Percentiles rank a stretch among this genome's conserved stretches.
These are phyloP conservation scores for Podospora tetraspora DNA, from an alignment of 495 filamentous ascomycete genomes.

Conservation along the genomic window DNA sequence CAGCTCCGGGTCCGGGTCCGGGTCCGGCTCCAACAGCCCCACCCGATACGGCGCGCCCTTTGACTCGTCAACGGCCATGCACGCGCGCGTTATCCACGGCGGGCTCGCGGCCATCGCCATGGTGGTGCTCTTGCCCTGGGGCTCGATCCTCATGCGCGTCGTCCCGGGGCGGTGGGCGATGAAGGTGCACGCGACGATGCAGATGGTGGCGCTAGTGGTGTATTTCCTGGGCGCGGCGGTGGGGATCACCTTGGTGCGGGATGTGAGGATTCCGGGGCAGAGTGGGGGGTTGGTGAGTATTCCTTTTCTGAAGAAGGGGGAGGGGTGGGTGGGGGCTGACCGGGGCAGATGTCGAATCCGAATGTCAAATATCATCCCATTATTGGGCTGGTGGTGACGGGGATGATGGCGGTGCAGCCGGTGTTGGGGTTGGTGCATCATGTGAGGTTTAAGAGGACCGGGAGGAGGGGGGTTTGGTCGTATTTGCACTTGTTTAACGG, in stretches of 20 bases:
- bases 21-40: too few species aligned
- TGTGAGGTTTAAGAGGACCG: conserved; percentile 42
- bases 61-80: background rate
- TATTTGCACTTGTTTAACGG: conserved; percentile 64
- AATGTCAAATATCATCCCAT: conserved; percentile 40
- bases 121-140: conserved; percentile 48
- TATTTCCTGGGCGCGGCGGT: conserved; percentile 52
- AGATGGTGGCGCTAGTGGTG: conserved; percentile 47
- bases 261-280: conserved; percentile 23
- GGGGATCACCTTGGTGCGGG: conserved; percentile 48
- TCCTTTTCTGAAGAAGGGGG: background rate
- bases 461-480: conserved; percentile 46
- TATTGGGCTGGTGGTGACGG: conserved; percentile 57
- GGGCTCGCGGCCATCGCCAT: conserved; percentile 39
- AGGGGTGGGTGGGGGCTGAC: too few species aligned
- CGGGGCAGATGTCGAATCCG: conserved; percentile 22
- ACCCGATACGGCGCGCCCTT: background rate
- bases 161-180: conserved; percentile 31
- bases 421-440: conserved; percentile 60
- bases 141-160: conserved; percentile 48
- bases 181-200: conserved; percentile 49
- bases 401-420: conserved; percentile 53
- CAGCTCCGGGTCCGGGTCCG: too few species aligned
- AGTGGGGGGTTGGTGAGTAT: conserved; percentile 27
- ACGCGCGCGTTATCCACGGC: conserved; percentile 29